Conservation (phyloP, 176 grass and related monocot genomes). For the Typha latifolia region DNA sequence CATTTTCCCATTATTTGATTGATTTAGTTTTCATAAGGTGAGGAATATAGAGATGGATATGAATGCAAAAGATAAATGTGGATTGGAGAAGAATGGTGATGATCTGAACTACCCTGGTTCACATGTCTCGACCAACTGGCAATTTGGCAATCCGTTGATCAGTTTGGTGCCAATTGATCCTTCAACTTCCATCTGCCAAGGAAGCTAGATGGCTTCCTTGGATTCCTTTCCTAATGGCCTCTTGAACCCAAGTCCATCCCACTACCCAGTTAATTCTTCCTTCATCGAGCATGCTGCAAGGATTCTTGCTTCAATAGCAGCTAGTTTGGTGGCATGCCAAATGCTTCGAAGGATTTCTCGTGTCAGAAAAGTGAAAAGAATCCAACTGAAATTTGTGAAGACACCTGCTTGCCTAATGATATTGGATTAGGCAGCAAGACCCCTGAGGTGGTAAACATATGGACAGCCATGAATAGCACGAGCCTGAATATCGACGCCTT, state of each 20-base stretch:
- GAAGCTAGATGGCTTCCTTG: constrained; percentile 10
- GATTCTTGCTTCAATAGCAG: constrained; percentile 50
- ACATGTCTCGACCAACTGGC: constrained; percentile 35
- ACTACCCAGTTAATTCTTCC: constrained; percentile 56
- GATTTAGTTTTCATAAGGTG: neutral
- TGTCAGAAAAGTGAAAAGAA: constrained; percentile 26
- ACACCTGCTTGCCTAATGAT: constrained; percentile 3
- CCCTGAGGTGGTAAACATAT: constrained; percentile 7
- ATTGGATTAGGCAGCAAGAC: constrained; percentile 18
- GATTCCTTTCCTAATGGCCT: constrained; percentile 40
- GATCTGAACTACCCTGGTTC: constrained; percentile 21
- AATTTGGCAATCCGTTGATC: constrained; percentile 21
- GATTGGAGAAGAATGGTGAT: constrained; percentile 39
- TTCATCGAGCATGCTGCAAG: constrained; percentile 75
- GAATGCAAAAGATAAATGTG: constrained; percentile 39
- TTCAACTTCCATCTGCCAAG: neutral
- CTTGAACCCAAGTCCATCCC: constrained; percentile 42
- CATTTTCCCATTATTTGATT: neutral
- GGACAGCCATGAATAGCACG: neutral
- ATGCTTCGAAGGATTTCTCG: constrained; percentile 11
- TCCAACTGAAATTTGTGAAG: constrained; percentile 10
- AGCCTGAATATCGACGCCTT: constrained; percentile 40
- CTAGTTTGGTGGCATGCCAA: constrained; percentile 21
- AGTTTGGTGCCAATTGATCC: too few relatives aligned
- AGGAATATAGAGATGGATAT: constrained; percentile 22